These are phyloP conservation scores for Cicer yamashitae DNA, from an alignment of 306 rosid species.

Conservation along the genomic window DNA sequence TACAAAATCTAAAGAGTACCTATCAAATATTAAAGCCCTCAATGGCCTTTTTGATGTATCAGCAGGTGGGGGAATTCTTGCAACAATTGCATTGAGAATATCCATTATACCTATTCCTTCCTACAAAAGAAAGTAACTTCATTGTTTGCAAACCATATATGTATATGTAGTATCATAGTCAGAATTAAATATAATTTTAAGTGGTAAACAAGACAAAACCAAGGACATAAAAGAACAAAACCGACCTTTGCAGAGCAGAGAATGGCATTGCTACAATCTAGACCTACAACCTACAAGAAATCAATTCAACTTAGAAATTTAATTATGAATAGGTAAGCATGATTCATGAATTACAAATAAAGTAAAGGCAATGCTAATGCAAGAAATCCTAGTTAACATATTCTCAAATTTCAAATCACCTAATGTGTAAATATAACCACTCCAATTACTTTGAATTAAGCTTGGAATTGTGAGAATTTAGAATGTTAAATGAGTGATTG, in stretches of 20 bases:
- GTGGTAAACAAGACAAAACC: constrained; percentile 21
- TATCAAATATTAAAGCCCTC: constrained; percentile 90
- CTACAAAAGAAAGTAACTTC: constrained; percentile 50
- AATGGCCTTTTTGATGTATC: constrained; percentile 71
- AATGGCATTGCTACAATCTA: constrained; percentile 88
- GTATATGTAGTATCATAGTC: background rate
- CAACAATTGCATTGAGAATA: constrained; percentile 77
- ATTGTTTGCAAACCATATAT: constrained; percentile 29
- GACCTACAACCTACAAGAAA: constrained; percentile 73
- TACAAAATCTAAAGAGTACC: constrained; percentile 51
- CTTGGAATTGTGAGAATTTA: constrained; percentile 4
- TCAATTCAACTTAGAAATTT: constrained; percentile 35
- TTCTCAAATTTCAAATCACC: constrained; percentile 29
- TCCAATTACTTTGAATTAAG: constrained; percentile 32
- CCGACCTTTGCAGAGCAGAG: constrained; percentile 92
- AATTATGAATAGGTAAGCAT: constrained; percentile 10
- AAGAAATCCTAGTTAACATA: constrained; percentile 27
- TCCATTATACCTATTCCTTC: constrained; percentile 89
- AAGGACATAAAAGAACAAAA: constrained; percentile 35
- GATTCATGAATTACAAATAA: constrained; percentile 27
- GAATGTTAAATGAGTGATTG: constrained; percentile 17
- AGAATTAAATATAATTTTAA: constrained; percentile 24
- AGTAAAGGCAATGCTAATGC: constrained; percentile 29
- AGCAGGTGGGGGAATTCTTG: constrained; percentile 79
- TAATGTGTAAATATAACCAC: constrained; percentile 24